Evolutionary conservation across 805 yeast species (phyloP), one percentile per base, ranked within the genome.

Genomic region (Starmerella apicola): DNA sequence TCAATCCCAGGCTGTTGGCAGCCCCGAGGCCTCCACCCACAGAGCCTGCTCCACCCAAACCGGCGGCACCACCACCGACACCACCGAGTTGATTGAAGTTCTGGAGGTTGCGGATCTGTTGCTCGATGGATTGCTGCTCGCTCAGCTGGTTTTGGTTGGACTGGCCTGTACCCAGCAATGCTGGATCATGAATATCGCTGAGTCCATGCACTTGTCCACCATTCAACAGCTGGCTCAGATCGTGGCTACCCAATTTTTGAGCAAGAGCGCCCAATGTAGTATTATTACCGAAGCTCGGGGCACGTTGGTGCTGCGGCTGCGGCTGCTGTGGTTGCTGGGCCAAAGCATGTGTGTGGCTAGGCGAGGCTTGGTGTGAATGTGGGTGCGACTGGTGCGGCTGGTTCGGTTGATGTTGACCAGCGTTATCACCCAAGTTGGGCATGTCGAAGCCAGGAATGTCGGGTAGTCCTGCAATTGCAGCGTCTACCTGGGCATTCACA

Each of bases 381-480:
- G n/a, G n/a, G n/a, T n/a, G n/a, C n/a, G n/a, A n/a, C n/a, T n/a
- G n/a, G n/a, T n/a, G n/a, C n/a, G n/a, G n/a, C n/a, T n/a, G n/a
- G n/a, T n/a, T n/a, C n/a, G n/a, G n/a, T n/a, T n/a, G n/a, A n/a
- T n/a, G n/a, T n/a, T n/a, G n/a, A n/a, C n/a, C n/a, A 12, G 17
- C 30, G 30, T 8, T 15, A 27, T 27, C 17, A 7, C 15, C 17
- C 17, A 10, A 12, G 17, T 27, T n/a, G 3, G 41, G 41, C 24
- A 21, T 36, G 31, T 46, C 46, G 36, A 46, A 45, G 10, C 50
- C 50, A n/a, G 50, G 49, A 30, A 46, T 46, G 12, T 46, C 50
- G 12, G 50, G 50, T 10, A 46, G 38, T 9, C 46, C 38, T 3
- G 50, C 50, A 12, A 46, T 46, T 4, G 49, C 50, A 3, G 50